Base-by-base conservation (phyloP, 345 rosid species). In the Eucalyptus curtisii region DNA sequence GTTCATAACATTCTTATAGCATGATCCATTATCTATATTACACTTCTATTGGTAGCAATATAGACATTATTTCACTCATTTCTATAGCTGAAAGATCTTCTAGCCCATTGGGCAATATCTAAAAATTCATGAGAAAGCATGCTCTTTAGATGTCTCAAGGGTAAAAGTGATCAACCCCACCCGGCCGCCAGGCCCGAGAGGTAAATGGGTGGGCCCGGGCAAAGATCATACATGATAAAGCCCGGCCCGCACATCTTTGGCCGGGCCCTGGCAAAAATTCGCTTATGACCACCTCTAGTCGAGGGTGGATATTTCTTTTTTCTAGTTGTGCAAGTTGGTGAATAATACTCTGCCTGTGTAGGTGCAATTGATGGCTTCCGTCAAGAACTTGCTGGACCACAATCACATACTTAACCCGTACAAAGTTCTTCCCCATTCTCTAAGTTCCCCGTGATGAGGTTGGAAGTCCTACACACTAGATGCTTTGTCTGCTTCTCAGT, bases 391-490 rank as follows among this genome's bases (percentile, higher is more conserved):
- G 93, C 89, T 97, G 90, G 99, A 96, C 89, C 98, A 98, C 22
- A 95, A 96, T 31, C 95, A 96, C 79, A 96, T 97, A 89, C 95
- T 96, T 86, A 96, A 96, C 87, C 99, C 98, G 8, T 95, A 97
- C 92, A 97, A 96, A 94, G 99, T 96, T 91, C 94, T 95, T 88
- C 97, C 97, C 14, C 95, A 89, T 33, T 92, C 94, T 48, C 68
- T 89, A 88, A 49, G 86, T 88, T 84, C 88, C 33, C 89, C 85
- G 42, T 71, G 27, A 71, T 19, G 27, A 71, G 82, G 82, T 71
- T 71, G 82, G 82, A 37, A 71, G 45, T 71, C 42, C 45, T 37
- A 71, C 24, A 10, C 45, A 20, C 82, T 71, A 19, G 4, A 37
- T 71, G 27, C 27, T 71, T 37, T 20, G 82, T 37, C 82, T 40